phyloP scores from a whole-genome alignment of 2,329 filamentous ascomycete genomes.

The Hysterium pulicare region DNA sequence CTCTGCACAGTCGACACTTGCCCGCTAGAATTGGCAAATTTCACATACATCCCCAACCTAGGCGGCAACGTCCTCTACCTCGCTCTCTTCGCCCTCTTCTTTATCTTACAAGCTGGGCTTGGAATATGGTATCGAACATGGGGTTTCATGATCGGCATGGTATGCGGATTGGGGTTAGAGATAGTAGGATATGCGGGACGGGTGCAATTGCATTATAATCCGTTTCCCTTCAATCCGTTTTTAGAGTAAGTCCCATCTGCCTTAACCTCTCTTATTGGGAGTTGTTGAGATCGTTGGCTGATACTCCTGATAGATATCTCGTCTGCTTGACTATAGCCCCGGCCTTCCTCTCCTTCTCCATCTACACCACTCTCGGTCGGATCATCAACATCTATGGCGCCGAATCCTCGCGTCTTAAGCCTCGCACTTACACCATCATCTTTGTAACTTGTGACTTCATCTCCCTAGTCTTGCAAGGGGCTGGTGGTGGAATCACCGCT shows the following conservation, averaged over 20 bases:
- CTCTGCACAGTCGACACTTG: slow-evolving; percentile 30
- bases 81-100: slow-evolving; percentile 44
- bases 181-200: slow-evolving; percentile 53
- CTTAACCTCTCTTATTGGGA: too few species aligned
- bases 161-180: slow-evolving; percentile 46
- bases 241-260: slow-evolving; percentile 38
- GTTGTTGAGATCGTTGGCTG: neutral
- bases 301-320: slow-evolving; percentile 43
- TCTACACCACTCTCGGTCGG: slow-evolving; percentile 53
- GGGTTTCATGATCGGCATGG: slow-evolving; percentile 48
- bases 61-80: slow-evolving; percentile 48
- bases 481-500: slow-evolving; percentile 53
- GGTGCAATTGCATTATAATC: slow-evolving; percentile 48
- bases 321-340: slow-evolving; percentile 52
- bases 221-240: slow-evolving; percentile 46
- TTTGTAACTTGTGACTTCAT: slow-evolving; percentile 55
- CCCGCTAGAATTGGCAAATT: slow-evolving; percentile 40
- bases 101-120: slow-evolving; percentile 45
- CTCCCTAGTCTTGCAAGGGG: slow-evolving; percentile 54
- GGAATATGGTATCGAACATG: slow-evolving; percentile 49
- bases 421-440: slow-evolving; percentile 48
- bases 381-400: slow-evolving; percentile 50
- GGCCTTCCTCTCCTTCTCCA: slow-evolving; percentile 49
- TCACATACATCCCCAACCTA: slow-evolving; percentile 49
- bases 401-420: slow-evolving; percentile 8